A percentile compares a stretch with the other conserved stretches of the same genome.
phyloP scores from a whole-genome alignment of 106 monocot species.

The Platanthera zijinensis region DNA sequence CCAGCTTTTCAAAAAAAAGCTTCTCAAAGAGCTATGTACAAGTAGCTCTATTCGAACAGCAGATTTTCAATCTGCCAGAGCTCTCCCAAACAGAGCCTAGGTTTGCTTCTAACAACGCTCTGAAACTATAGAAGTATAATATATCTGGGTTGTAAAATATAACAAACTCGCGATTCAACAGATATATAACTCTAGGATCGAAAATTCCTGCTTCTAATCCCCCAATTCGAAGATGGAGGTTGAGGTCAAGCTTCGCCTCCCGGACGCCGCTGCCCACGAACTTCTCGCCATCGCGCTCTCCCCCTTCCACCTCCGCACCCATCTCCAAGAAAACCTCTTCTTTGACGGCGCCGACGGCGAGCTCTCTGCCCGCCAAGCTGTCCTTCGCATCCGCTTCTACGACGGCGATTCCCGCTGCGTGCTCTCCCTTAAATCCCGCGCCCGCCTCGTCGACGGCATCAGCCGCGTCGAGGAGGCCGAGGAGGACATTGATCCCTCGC shows the following conservation, averaged over 20 bases:
- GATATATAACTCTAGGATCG: too few relatives aligned
- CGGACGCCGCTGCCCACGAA: constrained; percentile 75
- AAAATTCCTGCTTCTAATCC: too few relatives aligned
- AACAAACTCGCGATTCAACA: too few relatives aligned
- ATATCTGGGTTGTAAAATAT: too few relatives aligned
- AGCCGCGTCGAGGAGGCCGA: constrained; percentile 96
- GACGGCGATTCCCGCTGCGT: constrained; percentile 67
- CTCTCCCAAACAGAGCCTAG: too few relatives aligned
- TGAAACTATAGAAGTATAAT: too few relatives aligned
- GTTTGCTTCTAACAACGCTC: too few relatives aligned
- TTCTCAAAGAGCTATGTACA: too few relatives aligned
- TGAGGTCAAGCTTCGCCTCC: constrained; percentile 91
- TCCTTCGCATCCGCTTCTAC: constrained; percentile 85
- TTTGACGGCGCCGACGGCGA: constrained; percentile 59
- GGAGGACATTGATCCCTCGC: constrained; percentile 64
- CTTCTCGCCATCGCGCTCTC: constrained; percentile 53
- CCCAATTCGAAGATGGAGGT: constrained; percentile 61
- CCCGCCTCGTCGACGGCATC: constrained; percentile 53
- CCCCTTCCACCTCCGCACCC: constrained; percentile 56
- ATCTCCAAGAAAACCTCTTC: constrained; percentile 92
- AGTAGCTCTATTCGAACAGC: too few relatives aligned
- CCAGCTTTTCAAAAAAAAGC: too few relatives aligned
- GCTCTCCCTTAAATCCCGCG: constrained; percentile 72
- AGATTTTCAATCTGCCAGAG: too few relatives aligned
- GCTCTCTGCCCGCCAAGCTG: constrained; percentile 50